These are phyloP conservation scores for Gaeumannomyces sp. DNA, from an alignment of 2,329 filamentous ascomycete genomes.

Conservation along the genomic window DNA sequence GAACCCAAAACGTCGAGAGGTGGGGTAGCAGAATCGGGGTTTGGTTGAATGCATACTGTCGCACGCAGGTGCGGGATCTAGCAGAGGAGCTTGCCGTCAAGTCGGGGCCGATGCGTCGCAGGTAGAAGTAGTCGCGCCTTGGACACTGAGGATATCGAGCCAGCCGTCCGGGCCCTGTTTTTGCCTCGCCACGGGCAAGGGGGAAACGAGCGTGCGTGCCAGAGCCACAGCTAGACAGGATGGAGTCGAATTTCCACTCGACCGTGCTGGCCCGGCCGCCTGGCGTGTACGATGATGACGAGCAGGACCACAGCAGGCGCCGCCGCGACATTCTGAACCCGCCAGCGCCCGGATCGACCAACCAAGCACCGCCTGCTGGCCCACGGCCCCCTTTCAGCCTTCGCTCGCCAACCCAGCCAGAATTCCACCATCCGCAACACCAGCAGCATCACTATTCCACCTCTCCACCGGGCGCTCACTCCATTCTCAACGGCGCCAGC, in stretches of 20 bases:
- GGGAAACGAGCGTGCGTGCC: neutral
- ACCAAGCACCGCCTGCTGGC: slow-evolving; percentile 7
- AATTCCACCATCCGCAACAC: slow-evolving; percentile 25
- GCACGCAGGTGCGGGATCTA: neutral
- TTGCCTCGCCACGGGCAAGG: neutral
- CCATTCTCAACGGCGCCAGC: slow-evolving; percentile 24
- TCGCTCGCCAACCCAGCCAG: slow-evolving; percentile 42
- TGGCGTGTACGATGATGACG: slow-evolving; percentile 30
- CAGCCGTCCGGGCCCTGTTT: neutral
- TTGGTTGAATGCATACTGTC: neutral
- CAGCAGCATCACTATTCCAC: slow-evolving; percentile 21
- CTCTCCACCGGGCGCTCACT: slow-evolving; percentile 24
- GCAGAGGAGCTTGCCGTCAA: neutral
- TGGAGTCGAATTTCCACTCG: slow-evolving; percentile 44
- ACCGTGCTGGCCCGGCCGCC: slow-evolving; percentile 42
- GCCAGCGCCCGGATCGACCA: slow-evolving; percentile 13
- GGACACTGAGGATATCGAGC: neutral
- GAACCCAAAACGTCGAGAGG: neutral
- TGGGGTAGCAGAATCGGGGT: neutral
- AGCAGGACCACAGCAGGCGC: slow-evolving; percentile 28
- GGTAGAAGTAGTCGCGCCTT: slow-evolving; percentile 3
- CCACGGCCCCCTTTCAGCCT: slow-evolving; percentile 38
- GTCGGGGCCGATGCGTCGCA: neutral
- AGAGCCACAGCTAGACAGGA: slow-evolving; percentile 17
- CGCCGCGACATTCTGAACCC: slow-evolving; percentile 43